These are phyloP conservation scores for Chlorella ohadii DNA, from an alignment of 139 green algal species.

Conservation along the genomic window DNA sequence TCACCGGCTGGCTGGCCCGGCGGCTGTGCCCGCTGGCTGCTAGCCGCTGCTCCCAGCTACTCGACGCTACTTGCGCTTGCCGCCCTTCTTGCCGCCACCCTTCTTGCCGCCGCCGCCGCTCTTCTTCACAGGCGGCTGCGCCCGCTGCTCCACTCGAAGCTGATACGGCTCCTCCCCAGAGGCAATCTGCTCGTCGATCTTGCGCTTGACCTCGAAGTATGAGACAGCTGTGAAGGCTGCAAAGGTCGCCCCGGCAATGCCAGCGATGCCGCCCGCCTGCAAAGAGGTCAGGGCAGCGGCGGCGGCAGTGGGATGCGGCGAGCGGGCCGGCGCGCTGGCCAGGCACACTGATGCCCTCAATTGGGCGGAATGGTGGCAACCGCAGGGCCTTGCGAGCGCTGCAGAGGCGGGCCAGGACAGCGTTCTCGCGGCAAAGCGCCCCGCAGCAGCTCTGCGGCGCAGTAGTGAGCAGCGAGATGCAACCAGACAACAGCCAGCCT, in stretches of 20 bases:
- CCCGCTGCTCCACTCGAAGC: constrained; percentile 4
- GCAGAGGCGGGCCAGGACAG: neutral
- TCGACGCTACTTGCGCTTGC: constrained; percentile 32
- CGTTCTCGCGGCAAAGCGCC: neutral
- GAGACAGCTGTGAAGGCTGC: constrained; percentile 16
- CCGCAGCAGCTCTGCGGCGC: too few species aligned
- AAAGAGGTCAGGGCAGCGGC: neutral
- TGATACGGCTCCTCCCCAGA: constrained; percentile 32
- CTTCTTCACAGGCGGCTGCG: neutral
- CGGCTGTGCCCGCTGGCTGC: neutral
- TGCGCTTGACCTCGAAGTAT: constrained; percentile 24
- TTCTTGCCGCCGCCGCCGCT: constrained; percentile 14
- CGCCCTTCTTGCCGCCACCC: neutral
- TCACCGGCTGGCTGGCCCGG: too few species aligned
- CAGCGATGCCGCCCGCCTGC: constrained; percentile 29
- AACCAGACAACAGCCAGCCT: too few species aligned
- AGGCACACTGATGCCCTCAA: too few species aligned
- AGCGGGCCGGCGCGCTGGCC: too few species aligned
- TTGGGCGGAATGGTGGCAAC: too few species aligned
- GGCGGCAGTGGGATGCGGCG: neutral
- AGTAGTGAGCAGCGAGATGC: too few species aligned
- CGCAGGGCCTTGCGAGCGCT: too few species aligned
- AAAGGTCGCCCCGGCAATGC: constrained; percentile 23
- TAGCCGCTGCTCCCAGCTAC: too few species aligned
- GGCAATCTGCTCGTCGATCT: constrained; percentile 34